Conservation (phyloP, 345 rosid species). For the Arabis hirsuta region DNA sequence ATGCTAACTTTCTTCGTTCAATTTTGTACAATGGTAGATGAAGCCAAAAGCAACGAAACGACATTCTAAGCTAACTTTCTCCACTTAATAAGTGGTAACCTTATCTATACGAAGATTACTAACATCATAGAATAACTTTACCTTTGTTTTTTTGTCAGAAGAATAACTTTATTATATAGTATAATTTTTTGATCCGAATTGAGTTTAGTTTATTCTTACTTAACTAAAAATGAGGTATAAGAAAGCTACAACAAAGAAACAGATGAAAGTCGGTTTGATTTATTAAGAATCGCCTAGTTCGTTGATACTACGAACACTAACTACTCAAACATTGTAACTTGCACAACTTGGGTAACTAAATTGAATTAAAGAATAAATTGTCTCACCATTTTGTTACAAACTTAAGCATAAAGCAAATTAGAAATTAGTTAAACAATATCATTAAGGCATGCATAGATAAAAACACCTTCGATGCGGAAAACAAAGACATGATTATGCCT, state of each 20-base stretch:
- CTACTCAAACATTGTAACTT: neutral
- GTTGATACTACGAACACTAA: neutral
- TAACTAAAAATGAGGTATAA: neutral
- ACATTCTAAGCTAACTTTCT: slow-evolving; percentile 17
- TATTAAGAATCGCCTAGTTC: neutral
- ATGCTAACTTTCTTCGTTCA: too few relatives aligned
- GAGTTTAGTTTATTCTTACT: neutral
- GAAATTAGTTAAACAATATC: slow-evolving; percentile 23
- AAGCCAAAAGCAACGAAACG: slow-evolving; percentile 33
- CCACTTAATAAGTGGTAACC: slow-evolving; percentile 28
- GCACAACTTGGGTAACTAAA: neutral
- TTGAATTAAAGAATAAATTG: neutral
- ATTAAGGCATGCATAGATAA: slow-evolving; percentile 19
- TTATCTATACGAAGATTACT: slow-evolving; percentile 23
- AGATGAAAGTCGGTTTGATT: neutral
- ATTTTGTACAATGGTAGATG: slow-evolving; percentile 30
- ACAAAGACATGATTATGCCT: slow-evolving; percentile 31
- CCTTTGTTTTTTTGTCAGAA: slow-evolving; percentile 17
- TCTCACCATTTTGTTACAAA: slow-evolving; percentile 5
- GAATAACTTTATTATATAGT: too few relatives aligned
- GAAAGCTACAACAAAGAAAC: neutral
- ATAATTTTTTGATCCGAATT: neutral
- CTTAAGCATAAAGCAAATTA: slow-evolving; percentile 19
- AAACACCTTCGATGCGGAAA: slow-evolving; percentile 15
- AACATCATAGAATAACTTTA: slow-evolving; percentile 5